These are phyloP conservation scores for Globisporangium abappressorium DNA, from an alignment of 352 stramenopile genomes.

Conservation along the genomic window DNA sequence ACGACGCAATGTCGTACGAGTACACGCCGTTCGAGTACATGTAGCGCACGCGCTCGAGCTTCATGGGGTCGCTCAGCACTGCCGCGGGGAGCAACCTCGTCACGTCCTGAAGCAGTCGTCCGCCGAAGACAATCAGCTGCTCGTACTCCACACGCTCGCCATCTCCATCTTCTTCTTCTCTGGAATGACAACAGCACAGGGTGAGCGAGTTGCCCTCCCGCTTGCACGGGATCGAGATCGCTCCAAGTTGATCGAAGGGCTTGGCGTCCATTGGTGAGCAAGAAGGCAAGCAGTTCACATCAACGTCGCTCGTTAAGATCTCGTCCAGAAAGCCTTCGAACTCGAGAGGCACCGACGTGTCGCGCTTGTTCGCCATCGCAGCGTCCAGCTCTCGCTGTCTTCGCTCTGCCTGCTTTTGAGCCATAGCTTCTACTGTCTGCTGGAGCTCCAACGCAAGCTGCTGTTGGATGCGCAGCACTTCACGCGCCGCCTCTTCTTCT, in stretches of 20 bases:
- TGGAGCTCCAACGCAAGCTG: conserved; percentile 22
- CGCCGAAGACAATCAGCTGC: conserved; percentile 52
- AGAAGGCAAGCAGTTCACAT: conserved; percentile 19
- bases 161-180: not conserved
- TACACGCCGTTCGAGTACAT: conserved; percentile 63
- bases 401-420: not conserved
- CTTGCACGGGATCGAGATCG: conserved; percentile 45
- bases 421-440: conserved; percentile 3
- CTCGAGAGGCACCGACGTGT: conserved; percentile 13
- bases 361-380: not conserved
- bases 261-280: conserved; percentile 11
- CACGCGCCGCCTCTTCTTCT: not conserved
- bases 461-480: not conserved
- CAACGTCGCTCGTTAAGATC: conserved; percentile 28
- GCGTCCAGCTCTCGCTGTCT: conserved; percentile 3
- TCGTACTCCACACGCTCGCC: not conserved
- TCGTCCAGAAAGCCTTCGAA: conserved; percentile 35
- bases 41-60: conserved; percentile 58
- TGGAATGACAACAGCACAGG: conserved; percentile 28
- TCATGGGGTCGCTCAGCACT: conserved; percentile 32
- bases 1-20: conserved; percentile 35
- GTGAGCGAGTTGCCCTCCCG: conserved; percentile 67
- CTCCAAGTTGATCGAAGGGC: conserved; percentile 34
- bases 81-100: conserved; percentile 38
- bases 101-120: conserved; percentile 46